Evolutionary conservation across 768 basidiomycete species (phyloP), one percentile per base, ranked within the genome.

Genomic region (Pleurotus pulmonarius): DNA sequence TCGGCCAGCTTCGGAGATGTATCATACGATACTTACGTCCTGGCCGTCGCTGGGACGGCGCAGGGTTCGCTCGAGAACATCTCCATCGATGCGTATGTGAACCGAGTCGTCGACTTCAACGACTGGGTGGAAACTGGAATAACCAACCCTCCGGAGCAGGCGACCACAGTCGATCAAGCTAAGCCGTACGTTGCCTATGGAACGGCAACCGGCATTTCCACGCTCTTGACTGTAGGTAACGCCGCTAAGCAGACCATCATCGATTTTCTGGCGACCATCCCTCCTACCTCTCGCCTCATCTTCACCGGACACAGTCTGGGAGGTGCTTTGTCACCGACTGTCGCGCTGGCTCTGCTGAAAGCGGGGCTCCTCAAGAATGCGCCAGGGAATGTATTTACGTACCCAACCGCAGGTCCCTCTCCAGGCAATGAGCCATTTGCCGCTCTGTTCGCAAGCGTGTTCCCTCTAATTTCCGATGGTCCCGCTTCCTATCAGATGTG

Each of bases 231-330:
- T n/a, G 18, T 40, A 4, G 24, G 25, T 1, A 37, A 25, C 1
- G 9, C n/a, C 4, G 45, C 38, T 13, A 34, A 26, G 15, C 18
- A 18, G 45, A 56, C 44, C 22, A 44, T 56, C 25, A 15, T 34
- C 55, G 15, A 56, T 18, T 56, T 47, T 12, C 47, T 56, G 8
- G 24, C 9, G 0, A 48, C 26, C 16, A 46, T 48, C 2, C 47
- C 55, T 5, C 25, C 16, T 0, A 38, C 46, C 4, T 56, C 55
- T 4, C 45, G 55, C 1, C 20, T 56, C 18, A 47, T 56, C 0
- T 56, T 56, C 47, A 56, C 55, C 9, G 55, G 55, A 1, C 55
- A 56, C n/a, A 56, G 55, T 18, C 55, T 56, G 5, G 55, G 55
- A 3, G 46, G 45, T 2, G 55, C 45, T 13, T 20, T 56, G 29